These are phyloP conservation scores for Podaxis sp. DNA, from an alignment of 768 basidiomycete species.

Conservation along the genomic window DNA sequence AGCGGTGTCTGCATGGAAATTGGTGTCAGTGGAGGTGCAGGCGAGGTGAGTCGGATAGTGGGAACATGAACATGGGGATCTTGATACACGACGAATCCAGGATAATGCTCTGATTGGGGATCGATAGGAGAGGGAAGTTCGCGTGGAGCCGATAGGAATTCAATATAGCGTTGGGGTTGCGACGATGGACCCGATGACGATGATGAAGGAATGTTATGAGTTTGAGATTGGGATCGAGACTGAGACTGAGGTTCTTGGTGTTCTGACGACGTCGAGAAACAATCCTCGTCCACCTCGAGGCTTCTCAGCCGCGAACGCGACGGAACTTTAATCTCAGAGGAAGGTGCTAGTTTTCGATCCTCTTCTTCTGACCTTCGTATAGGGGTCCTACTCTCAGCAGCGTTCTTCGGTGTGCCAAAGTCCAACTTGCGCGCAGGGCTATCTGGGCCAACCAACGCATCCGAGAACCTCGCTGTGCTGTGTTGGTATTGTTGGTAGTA, in stretches of 20 bases:
- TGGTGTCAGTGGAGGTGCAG: background rate
- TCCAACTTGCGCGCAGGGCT: conserved; percentile 55
- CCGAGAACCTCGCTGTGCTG: conserved; percentile 21
- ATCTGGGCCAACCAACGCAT: conserved; percentile 27
- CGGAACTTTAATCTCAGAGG: conserved; percentile 14
- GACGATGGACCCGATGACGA: conserved; percentile 19
- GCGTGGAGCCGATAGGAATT: conserved; percentile 31
- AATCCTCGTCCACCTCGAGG: conserved; percentile 1
- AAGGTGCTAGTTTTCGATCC: conserved; percentile 19
- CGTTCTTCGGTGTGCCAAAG: conserved; percentile 42
- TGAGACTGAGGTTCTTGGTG: conserved; percentile 1
- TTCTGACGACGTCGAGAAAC: background rate
- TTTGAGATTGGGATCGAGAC: conserved; percentile 24
- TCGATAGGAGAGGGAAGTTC: conserved; percentile 43
- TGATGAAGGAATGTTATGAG: conserved; percentile 13
- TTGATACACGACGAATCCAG: conserved; percentile 60
- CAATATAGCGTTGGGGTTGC: conserved; percentile 17
- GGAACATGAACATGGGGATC: conserved; percentile 39
- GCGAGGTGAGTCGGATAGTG: conserved; percentile 1
- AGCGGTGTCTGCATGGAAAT: background rate
- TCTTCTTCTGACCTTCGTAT: conserved; percentile 18
- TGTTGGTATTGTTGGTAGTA: conserved; percentile 4
- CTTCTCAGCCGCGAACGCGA: background rate
- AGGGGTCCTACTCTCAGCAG: conserved; percentile 13
- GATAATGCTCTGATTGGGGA: conserved; percentile 62